Conservation (phyloP, 2,329 filamentous ascomycete genomes). For the Phoma sp. region DNA sequence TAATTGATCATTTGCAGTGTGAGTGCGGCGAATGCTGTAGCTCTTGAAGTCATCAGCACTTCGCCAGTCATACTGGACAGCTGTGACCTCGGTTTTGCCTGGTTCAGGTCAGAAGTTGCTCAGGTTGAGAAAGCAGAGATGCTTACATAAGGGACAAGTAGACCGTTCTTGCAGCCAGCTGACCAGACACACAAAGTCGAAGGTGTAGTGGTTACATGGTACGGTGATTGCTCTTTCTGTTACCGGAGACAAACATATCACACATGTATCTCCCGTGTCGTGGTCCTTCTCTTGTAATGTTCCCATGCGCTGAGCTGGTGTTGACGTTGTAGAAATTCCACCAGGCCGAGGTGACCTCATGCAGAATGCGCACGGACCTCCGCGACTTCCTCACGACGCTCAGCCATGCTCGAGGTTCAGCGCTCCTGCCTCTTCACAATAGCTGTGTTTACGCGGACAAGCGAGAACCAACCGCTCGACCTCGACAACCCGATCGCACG, state of each 20-base stretch:
- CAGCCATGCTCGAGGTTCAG: conserved; percentile 6
- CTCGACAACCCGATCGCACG: background rate
- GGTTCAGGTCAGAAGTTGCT: background rate
- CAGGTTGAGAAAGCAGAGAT: too few species aligned
- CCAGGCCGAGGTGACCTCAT: conserved; percentile 23
- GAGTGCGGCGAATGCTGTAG: conserved; percentile 58
- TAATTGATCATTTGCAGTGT: conserved; percentile 9
- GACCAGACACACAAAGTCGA: conserved; percentile 83
- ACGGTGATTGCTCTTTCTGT: conserved; percentile 72
- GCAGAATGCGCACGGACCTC: conserved; percentile 13
- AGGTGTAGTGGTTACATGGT: conserved; percentile 80
- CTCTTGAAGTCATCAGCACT: conserved; percentile 62
- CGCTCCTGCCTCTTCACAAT: background rate
- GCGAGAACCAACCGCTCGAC: background rate
- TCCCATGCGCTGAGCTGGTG: conserved; percentile 35
- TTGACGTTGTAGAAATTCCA: conserved; percentile 17
- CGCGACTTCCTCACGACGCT: conserved; percentile 16
- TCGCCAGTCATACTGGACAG: conserved; percentile 70
- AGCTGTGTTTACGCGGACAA: background rate
- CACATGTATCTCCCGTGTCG: conserved; percentile 60
- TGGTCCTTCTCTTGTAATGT: conserved; percentile 20
- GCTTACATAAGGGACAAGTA: conserved; percentile 80
- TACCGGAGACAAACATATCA: conserved; percentile 83
- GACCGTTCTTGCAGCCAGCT: conserved; percentile 79
- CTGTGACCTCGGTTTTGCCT: conserved; percentile 60